Evolutionary conservation across 306 rosid species (phyloP), one percentile per base, ranked within the genome.

Genomic region (Canavalia ensiformis): DNA sequence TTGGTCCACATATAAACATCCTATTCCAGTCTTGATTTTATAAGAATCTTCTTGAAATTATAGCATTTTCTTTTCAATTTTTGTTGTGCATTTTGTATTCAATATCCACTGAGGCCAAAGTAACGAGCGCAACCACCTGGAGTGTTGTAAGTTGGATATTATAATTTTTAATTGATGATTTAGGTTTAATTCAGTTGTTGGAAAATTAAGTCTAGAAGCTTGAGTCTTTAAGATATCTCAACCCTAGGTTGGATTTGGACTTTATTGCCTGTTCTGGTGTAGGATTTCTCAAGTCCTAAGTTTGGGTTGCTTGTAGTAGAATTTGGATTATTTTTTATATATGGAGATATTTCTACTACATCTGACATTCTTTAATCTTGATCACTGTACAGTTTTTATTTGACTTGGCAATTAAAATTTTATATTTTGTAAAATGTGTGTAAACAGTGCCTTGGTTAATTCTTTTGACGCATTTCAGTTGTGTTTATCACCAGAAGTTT

Each of bases 81-180:
- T 74, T 52, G 52, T 3, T 44, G 25, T 6, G 34, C 28, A 55
- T 58, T 58, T 74, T 58, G 44, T 67, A 82, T 68, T 45, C 47
- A 13, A 55, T 70, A 29, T 72, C 56, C 31, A 52, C 64, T 44
- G 45, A 44, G 45, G 56, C 44, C 7, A 64, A 58, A 57, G 44
- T 56, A 58, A 44, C 65, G 42, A 77, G 35, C 68, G 28, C 70
- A 12, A 55, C 81, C 44, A 79, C 55, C 44, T 74, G 45, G 44
- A 52, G 57, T 46, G 64, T 47, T 30, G 31, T 25, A 74, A 81
- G 18, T 8, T 25, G 34, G 71, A 35, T 51, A 39, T 47, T 9
- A 65, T n/a, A 49, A 10, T 76, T 82, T 82, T 62, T 47, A 54
- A 47, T 50, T 49, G 8, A 54, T 51, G 73, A 82, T 68, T 39